Percentiles rank a stretch among this genome's conserved stretches.
Evolutionary conservation across 768 basidiomycete genomes (phyloP).

Genomic region (Gymnopilus junonius): DNA sequence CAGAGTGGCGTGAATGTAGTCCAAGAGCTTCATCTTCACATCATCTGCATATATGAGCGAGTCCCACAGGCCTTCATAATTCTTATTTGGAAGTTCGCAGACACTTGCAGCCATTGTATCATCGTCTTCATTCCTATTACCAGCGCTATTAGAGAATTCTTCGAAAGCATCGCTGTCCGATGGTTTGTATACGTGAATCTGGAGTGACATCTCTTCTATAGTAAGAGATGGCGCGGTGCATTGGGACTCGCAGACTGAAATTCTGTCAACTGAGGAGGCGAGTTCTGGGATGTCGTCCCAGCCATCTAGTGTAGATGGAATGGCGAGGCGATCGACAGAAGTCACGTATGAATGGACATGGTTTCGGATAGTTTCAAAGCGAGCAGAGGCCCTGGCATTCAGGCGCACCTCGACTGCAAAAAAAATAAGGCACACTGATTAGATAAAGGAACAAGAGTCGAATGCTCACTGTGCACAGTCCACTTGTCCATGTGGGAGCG

Average conservation of each 20-base stretch:
- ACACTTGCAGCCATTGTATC: constrained; percentile 89
- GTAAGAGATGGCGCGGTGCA: constrained; percentile 58
- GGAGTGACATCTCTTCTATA: constrained; percentile 62
- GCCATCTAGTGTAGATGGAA: constrained; percentile 74
- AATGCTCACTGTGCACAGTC: constrained; percentile 65
- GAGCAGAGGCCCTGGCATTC: constrained; percentile 64
- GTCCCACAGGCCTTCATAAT: constrained; percentile 93
- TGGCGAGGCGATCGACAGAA: constrained; percentile 67
- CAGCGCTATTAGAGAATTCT: constrained; percentile 69
- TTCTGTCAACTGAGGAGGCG: constrained; percentile 73
- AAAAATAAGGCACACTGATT: background rate
- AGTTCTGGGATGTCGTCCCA: constrained; percentile 82
- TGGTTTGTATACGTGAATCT: constrained; percentile 90
- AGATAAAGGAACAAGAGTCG: background rate
- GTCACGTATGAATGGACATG: constrained; percentile 59
- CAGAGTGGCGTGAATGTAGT: constrained; percentile 94
- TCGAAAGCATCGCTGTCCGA: constrained; percentile 68
- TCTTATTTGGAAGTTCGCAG: constrained; percentile 82
- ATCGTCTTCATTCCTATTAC: constrained; percentile 64
- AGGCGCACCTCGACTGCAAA: constrained; percentile 83
- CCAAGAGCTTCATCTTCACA: constrained; percentile 86
- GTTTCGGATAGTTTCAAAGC: constrained; percentile 75
- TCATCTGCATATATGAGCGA: constrained; percentile 83
- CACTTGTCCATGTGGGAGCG: constrained; percentile 38
- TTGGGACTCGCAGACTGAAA: constrained; percentile 72